A percentile compares a stretch with the other conserved stretches of the same genome.
phyloP scores from a whole-genome alignment of 768 basidiomycete species.

The Lentinula sp. region DNA sequence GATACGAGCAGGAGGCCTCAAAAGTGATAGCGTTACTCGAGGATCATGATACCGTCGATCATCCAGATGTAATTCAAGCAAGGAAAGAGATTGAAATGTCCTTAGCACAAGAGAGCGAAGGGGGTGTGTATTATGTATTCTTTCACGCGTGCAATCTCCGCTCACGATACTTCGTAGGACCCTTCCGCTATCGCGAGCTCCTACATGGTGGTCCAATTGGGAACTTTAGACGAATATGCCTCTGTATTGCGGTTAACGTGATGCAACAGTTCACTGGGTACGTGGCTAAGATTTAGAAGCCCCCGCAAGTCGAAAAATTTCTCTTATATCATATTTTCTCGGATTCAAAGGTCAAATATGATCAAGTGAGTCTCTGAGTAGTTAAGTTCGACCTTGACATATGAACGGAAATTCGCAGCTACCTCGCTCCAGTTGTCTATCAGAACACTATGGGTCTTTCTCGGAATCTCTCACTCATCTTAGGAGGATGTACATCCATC shows the following conservation, averaged over 20 bases:
- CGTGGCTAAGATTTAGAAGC: not conserved
- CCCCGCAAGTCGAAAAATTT: too few species aligned
- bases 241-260: slow-evolving; percentile 30
- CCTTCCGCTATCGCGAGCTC: slow-evolving; percentile 28
- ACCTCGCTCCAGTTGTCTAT: slow-evolving; percentile 33
- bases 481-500: slow-evolving; percentile 31
- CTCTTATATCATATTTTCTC: not conserved
- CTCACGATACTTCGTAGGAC: slow-evolving; percentile 25
- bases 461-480: slow-evolving; percentile 30
- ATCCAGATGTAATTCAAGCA: slow-evolving; percentile 26
- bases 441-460: slow-evolving; percentile 35
- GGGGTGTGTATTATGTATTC: slow-evolving; percentile 16
- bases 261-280: slow-evolving; percentile 40
- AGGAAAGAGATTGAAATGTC: slow-evolving; percentile 30
- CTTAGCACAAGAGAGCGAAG: slow-evolving; percentile 29
- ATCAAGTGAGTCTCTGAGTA: slow-evolving; percentile 22
- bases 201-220: slow-evolving; percentile 29
- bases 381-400: not conserved
- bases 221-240: slow-evolving; percentile 30
- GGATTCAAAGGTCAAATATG: slow-evolving; percentile 24
- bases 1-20: slow-evolving; percentile 24
- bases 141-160: not conserved
- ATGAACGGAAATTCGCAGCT: slow-evolving; percentile 14
- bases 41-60: slow-evolving; percentile 21
- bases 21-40: slow-evolving; percentile 28